Evolutionary conservation across 1,284 basidiomycete species (phyloP), one percentile per base, ranked within the genome.

Genomic region (Erythrobasidium hasegawianum): DNA sequence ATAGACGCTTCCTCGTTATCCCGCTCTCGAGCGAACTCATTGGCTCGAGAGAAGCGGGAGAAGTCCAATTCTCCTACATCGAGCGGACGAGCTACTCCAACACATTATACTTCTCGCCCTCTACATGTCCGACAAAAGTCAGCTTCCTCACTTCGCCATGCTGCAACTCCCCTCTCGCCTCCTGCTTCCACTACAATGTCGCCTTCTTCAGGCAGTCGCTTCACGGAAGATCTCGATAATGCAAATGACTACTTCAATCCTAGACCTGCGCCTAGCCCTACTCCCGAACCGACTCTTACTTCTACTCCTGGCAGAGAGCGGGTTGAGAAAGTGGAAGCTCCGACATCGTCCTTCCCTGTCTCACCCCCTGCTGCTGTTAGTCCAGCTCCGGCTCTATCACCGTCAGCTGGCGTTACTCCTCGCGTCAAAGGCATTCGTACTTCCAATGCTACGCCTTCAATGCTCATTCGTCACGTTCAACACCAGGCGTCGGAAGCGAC

Each of bases 391-490:
- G n/a, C n/a, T n/a, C 47, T 45, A 18, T 49, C 59, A 22, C 50
- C 61, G 4, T 43, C 53, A 10, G 33, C 33, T 4, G 33, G 33
- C 33, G 33, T 33, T 4, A 64, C 40, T 1, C 61, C 56, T 7
- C 61, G 61, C 27, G 9, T 39, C 0, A 53, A 43, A 27, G 53
- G 10, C 8, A 65, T 56, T 13, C 54, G 62, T 2, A 58, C 40
- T 24, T 65, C 62, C 4, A 65, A 65, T 47, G 47, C 62, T 20
- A 65, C 62, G 50, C 62, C 62, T 43, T 65, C 62, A 10, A 65
- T 65, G 62, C 56, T 65, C n/a, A 58, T 65, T n/a, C 55, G 62
- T 14, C 62, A 65, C 50, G 62, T 65, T 14, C 62, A 65, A 27
- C 62, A 58, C 27, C 62, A 65, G 47, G 62, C 62, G n/a, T 38